Conservation (phyloP, 1,139 yeast species). For the Zhuliangozyma blackwelliae region DNA sequence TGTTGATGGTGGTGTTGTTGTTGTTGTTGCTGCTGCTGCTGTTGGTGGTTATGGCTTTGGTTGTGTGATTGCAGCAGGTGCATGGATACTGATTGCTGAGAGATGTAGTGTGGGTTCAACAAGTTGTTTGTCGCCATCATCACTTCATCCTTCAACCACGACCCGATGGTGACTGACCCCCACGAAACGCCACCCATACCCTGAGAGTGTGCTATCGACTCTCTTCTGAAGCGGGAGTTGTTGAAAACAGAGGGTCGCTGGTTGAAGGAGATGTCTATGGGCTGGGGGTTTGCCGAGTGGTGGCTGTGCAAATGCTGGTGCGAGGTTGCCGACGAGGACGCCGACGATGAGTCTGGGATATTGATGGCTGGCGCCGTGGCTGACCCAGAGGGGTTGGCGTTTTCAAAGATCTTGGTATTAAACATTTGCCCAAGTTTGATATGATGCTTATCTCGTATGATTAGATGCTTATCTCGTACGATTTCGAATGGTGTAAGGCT, state of each 20-base stretch:
- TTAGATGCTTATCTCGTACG: too few species aligned
- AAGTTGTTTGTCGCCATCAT: slow-evolving; percentile 38
- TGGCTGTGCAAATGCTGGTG: not conserved
- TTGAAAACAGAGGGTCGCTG: slow-evolving; percentile 39
- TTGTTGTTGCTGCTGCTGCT: slow-evolving; percentile 16
- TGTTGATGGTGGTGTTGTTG: slow-evolving; percentile 9
- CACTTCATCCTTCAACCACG: slow-evolving; percentile 94
- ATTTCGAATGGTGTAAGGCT: too few species aligned
- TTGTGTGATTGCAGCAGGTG: too few species aligned
- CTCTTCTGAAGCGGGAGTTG: slow-evolving; percentile 57
- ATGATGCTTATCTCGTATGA: too few species aligned
- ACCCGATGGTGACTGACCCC: slow-evolving; percentile 94
- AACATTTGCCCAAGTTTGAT: too few species aligned
- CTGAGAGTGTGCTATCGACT: slow-evolving; percentile 90
- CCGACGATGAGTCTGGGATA: slow-evolving; percentile 2
- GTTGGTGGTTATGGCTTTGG: slow-evolving; percentile 17
- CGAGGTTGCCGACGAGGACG: not conserved
- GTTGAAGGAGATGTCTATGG: slow-evolving; percentile 46
- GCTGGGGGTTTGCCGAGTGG: slow-evolving; percentile 28
- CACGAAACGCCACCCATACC: slow-evolving; percentile 99
- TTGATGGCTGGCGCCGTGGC: slow-evolving; percentile 9
- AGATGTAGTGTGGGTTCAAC: slow-evolving; percentile 4
- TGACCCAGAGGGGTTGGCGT: slow-evolving; percentile 13
- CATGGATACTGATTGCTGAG: too few species aligned
- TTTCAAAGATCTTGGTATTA: slow-evolving; percentile 32